Conservation (phyloP, 1,139 yeast genomes). For the Lizanozyma gosingica region DNA sequence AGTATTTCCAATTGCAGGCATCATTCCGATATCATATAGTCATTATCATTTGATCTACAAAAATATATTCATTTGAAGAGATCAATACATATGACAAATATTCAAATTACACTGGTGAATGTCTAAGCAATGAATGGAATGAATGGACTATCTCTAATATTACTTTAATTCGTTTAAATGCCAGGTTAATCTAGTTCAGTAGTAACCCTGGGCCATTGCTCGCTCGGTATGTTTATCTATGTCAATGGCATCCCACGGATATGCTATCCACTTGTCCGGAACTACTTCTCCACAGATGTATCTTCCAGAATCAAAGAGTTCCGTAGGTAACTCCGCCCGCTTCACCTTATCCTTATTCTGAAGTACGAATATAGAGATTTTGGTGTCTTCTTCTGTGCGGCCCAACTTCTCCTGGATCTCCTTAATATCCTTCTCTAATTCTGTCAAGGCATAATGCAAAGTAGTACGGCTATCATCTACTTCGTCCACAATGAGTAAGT, state of each 20-base stretch:
- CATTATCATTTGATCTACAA: too few species aligned
- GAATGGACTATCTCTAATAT: too few species aligned
- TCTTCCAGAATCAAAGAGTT: constrained; percentile 36
- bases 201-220: constrained; percentile 34
- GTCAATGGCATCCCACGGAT: constrained; percentile 57
- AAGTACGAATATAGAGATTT: constrained; percentile 47
- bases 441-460: constrained; percentile 51
- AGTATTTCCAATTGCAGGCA: too few species aligned
- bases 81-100: too few species aligned
- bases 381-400: constrained; percentile 30
- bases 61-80: too few species aligned
- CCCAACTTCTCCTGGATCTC: constrained; percentile 42
- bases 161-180: too few species aligned
- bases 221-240: constrained; percentile 32
- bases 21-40: too few species aligned
- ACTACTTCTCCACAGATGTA: constrained; percentile 46
- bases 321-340: constrained; percentile 41
- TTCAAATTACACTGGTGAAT: too few species aligned
- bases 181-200: too few species aligned
- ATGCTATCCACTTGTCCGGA: constrained; percentile 52
- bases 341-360: constrained; percentile 52
- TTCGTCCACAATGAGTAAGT: constrained; percentile 57
- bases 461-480: constrained; percentile 66
- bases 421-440: constrained; percentile 46
- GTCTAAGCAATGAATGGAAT: too few species aligned